Conservation (phyloP, 2,329 filamentous ascomycete genomes). For the Fusarium sp. region DNA sequence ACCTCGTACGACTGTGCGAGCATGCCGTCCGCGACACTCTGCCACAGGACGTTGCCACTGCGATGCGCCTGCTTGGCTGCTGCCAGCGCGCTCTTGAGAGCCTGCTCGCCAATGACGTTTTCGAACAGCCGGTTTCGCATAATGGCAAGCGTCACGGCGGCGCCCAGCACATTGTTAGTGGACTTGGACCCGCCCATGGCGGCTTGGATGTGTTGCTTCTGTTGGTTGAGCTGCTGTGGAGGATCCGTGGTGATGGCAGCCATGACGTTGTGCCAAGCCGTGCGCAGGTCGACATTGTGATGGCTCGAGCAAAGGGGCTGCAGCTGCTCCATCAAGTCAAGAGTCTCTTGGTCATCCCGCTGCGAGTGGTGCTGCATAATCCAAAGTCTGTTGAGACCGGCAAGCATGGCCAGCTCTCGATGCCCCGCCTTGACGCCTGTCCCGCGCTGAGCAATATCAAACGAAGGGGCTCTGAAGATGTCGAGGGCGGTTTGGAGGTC, state of each 20-base stretch:
- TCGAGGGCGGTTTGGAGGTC: conserved; percentile 75
- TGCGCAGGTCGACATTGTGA: conserved; percentile 79
- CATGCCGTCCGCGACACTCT: conserved; percentile 84
- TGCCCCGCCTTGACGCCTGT: conserved; percentile 62
- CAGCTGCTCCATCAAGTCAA: conserved; percentile 72
- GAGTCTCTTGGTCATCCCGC: conserved; percentile 68
- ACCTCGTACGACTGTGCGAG: conserved; percentile 80
- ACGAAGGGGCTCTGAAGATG: conserved; percentile 72
- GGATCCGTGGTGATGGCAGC: conserved; percentile 74
- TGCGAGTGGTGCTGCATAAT: conserved; percentile 75
- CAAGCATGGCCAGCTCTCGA: conserved; percentile 74
- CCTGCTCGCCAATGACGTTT: conserved; percentile 83
- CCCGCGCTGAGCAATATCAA: conserved; percentile 59
- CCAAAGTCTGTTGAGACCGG: conserved; percentile 76
- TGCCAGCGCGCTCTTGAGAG: conserved; percentile 79
- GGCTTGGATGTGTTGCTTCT: conserved; percentile 81
- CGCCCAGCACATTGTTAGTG: conserved; percentile 80
- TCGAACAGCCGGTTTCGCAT: conserved; percentile 88
- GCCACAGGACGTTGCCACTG: conserved; percentile 80
- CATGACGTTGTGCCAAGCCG: conserved; percentile 81
- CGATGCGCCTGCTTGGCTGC: conserved; percentile 75
- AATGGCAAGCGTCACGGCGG: conserved; percentile 85
- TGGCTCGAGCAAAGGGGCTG: conserved; percentile 76
- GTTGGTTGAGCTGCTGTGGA: conserved; percentile 76
- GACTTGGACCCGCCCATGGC: conserved; percentile 77